phyloP scores from a whole-genome alignment of 148 eudicot genomes.

The Bassia scoparia region DNA sequence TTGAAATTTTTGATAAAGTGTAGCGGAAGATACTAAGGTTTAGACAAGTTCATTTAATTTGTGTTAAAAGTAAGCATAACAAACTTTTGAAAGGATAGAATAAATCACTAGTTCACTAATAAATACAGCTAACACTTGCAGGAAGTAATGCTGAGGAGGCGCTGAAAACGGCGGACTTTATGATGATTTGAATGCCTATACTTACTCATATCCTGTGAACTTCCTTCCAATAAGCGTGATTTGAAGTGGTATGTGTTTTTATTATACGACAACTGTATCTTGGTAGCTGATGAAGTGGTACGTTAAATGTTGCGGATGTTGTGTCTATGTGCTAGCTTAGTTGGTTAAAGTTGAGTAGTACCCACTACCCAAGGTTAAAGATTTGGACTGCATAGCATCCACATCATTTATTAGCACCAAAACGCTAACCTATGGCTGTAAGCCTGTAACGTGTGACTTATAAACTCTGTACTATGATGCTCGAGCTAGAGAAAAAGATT shows the following conservation, averaged over 20 bases:
- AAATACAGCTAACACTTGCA: conserved; percentile 30
- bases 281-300: too few species aligned
- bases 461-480: background rate
- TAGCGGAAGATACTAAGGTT: too few species aligned
- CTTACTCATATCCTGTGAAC: conserved; percentile 58
- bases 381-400: too few species aligned
- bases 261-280: too few species aligned
- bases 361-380: too few species aligned
- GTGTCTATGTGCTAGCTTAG: too few species aligned
- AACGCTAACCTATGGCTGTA: too few species aligned
- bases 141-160: conserved; percentile 64
- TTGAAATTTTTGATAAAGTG: too few species aligned
- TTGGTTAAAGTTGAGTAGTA: too few species aligned
- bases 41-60: too few species aligned
- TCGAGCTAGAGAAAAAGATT: background rate
- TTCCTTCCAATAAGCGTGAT: conserved; percentile 55
- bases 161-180: conserved; percentile 54
- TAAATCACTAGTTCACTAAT: conserved; percentile 2
- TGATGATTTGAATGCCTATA: conserved; percentile 80
- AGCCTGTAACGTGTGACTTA: background rate
- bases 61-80: too few species aligned
- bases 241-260: conserved; percentile 65
- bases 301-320: conserved; percentile 2
- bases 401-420: too few species aligned
- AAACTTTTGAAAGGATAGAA: background rate